Base-by-base conservation (phyloP, 768 basidiomycete species). In the Chalciporus chontae region DNA sequence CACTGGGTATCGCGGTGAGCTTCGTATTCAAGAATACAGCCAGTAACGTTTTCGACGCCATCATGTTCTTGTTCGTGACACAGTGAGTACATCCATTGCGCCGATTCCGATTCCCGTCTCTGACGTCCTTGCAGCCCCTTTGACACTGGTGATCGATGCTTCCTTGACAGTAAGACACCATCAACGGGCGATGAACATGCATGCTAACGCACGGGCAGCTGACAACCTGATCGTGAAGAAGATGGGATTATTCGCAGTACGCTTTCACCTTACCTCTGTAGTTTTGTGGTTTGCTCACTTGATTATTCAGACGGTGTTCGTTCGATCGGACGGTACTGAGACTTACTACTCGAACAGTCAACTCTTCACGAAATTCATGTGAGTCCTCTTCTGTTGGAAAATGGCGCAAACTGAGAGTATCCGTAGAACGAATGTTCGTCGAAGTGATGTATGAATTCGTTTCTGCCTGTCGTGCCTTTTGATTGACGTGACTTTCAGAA, bases 331-430 rank as follows among this genome's bases (percentile, higher is more conserved):
- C 59, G 87, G 87, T 17, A 85, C 85, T 2, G 83, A 89, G 61
- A 83, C 85, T 3, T 90, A 89, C 59, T 90, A 88, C 62, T 89
- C 83, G 70, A 89, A 89, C 70, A 86, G 84, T 55, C 84, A 83
- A 54, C 73, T 90, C 11, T 85, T 85, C 65, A 76, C 65, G 41
- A 85, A 84, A 59, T 88, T 90, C 68, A 86, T 90, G 83, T 83
- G 61, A 36, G 80, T 69, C 23, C 9, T 43, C 32, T 24, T 5
- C 40, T 46, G 26, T 32, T 23, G 15, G 2, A 43, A 42, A 43
- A 11, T n/a, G 21, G 23, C 26, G 41, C 7, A 54, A 40, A 7
- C 41, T 40, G 17, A 45, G 32, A 40, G 27, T 39, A 19, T 21
- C 24, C 48, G 38, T 23, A 87, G 85, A 54, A 81, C 79, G 17